Percentiles rank a stretch among this genome's conserved stretches.
These are phyloP conservation scores for Thielaviopsis cerberus DNA, from an alignment of 2,329 filamentous ascomycete genomes.

Conservation along the genomic window DNA sequence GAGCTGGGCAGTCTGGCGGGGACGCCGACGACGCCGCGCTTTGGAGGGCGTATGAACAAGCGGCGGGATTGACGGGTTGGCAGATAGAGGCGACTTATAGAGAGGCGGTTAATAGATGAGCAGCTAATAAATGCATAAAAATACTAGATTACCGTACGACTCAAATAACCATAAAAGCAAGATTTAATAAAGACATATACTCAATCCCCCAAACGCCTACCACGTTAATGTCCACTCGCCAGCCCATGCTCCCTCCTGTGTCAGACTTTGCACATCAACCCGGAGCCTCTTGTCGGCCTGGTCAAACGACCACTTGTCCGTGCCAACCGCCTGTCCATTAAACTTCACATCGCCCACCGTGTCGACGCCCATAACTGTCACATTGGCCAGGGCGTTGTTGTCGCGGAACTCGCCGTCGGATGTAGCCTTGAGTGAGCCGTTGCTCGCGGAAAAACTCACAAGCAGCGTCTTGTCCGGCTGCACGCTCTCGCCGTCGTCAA, in stretches of 20 bases:
- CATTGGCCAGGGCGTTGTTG: conserved; percentile 37
- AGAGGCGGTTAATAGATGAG: too few species aligned
- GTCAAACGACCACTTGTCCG: conserved; percentile 28
- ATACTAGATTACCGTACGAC: too few species aligned
- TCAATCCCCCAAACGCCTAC: conserved; percentile 15
- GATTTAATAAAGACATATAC: too few species aligned
- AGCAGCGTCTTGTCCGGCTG: conserved; percentile 36
- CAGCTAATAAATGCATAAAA: too few species aligned
- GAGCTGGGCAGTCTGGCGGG: conserved; percentile 30
- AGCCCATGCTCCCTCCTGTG: conserved; percentile 37
- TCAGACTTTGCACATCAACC: conserved; percentile 31
- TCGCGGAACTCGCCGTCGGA: conserved; percentile 36
- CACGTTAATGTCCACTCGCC: conserved; percentile 38
- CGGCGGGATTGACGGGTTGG: neutral
- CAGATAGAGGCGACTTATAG: too few species aligned
- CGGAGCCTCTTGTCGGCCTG: conserved; percentile 27
- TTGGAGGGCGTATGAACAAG: conserved; percentile 16
- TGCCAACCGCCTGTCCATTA: conserved; percentile 27
- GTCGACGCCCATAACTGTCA: conserved; percentile 42
- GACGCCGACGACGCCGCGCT: conserved; percentile 26
- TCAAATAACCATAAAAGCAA: too few species aligned
- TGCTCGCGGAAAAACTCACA: conserved; percentile 30
- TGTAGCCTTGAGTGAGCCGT: conserved; percentile 27
- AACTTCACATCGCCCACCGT: conserved; percentile 28
- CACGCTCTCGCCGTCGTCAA: conserved; percentile 59